phyloP scores from a whole-genome alignment of 495 filamentous ascomycete species.

The Aspergillus baeticus region DNA sequence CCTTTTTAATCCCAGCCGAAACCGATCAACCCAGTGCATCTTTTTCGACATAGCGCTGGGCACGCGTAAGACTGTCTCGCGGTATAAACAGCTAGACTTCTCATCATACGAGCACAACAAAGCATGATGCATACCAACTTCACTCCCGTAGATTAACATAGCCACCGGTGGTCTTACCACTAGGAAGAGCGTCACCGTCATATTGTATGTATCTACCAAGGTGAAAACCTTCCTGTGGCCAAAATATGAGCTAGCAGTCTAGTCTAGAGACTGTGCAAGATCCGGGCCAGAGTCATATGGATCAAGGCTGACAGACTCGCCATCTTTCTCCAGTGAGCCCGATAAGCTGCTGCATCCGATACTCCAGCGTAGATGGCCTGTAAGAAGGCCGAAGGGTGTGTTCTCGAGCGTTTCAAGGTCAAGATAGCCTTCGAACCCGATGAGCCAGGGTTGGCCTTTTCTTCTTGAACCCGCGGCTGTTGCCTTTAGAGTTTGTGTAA shows the following conservation, averaged over 20 bases:
- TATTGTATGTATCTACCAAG: background rate
- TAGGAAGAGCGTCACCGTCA: background rate
- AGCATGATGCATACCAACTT: background rate
- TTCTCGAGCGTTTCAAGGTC: background rate
- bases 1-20: background rate
- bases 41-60: background rate
- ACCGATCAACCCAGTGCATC: background rate
- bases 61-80: background rate
- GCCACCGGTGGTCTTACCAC: background rate
- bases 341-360: background rate
- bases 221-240: background rate
- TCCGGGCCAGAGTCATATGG: too few species aligned
- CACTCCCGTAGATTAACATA: background rate
- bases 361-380: background rate
- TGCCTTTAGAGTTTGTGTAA: too few species aligned
- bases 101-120: conserved; percentile 5
- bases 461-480: too few species aligned
- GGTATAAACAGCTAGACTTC: background rate
- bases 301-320: too few species aligned
- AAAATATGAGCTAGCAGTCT: too few species aligned
- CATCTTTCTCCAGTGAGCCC: too few species aligned
- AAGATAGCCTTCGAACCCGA: background rate
- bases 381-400: background rate
- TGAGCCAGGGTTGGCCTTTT: background rate
- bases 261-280: too few species aligned